Evolutionary conservation across 2,329 filamentous ascomycete species (phyloP).

Genomic region (Chaetomium strumarium): DNA sequence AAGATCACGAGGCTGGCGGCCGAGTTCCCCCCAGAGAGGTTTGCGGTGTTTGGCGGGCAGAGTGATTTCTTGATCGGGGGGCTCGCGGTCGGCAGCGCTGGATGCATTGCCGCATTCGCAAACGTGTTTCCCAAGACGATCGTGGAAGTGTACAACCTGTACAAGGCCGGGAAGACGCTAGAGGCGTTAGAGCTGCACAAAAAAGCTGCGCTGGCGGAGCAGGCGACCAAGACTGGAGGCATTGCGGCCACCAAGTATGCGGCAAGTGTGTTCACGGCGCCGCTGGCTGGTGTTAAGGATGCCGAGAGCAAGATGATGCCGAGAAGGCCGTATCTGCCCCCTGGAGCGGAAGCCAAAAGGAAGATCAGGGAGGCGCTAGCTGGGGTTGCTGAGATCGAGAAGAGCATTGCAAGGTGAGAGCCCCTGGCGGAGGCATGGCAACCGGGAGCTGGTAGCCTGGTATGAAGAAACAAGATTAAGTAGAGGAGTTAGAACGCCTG

Average conservation of each 20-base stretch:
- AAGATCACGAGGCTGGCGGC: constrained; percentile 59
- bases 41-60: constrained; percentile 67
- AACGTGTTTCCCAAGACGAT: constrained; percentile 56
- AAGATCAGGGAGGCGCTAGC: constrained; percentile 37
- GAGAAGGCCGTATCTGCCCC: constrained; percentile 54
- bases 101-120: constrained; percentile 57
- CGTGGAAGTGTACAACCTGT: constrained; percentile 55
- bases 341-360: constrained; percentile 39
- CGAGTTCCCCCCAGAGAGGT: constrained; percentile 46
- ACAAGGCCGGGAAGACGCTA: constrained; percentile 47
- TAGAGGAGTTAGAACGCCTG: too few relatives aligned
- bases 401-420: constrained; percentile 33
- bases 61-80: constrained; percentile 64
- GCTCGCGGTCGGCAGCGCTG: constrained; percentile 51
- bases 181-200: constrained; percentile 57
- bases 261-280: constrained; percentile 54
- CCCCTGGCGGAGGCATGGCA: background rate
- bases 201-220: constrained; percentile 59
- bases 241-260: constrained; percentile 66
- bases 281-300: constrained; percentile 51
- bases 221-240: constrained; percentile 54
- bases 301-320: constrained; percentile 54
- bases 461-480: too few relatives aligned
- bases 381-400: constrained; percentile 40
- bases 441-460: too few relatives aligned